These are phyloP conservation scores for Malus fusca DNA, from an alignment of 306 rosid species.

Conservation along the genomic window DNA sequence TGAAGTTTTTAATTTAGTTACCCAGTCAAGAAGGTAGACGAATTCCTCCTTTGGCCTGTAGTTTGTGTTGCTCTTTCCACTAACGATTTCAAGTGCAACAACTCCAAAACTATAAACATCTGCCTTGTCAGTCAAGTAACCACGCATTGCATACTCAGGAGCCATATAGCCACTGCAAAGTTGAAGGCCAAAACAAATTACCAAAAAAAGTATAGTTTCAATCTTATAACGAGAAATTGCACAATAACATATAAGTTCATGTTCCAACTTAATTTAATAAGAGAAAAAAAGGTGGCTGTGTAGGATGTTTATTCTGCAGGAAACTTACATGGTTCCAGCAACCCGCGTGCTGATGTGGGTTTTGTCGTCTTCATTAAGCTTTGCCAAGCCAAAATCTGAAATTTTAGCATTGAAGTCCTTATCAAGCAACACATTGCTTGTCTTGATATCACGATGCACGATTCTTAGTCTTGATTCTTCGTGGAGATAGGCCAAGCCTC, in stretches of 20 bases:
- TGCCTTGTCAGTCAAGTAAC: conserved; percentile 76
- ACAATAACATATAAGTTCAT: neutral
- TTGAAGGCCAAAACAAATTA: neutral
- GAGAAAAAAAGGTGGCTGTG: neutral
- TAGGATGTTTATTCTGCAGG: neutral
- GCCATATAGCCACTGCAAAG: conserved; percentile 91
- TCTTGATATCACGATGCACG: conserved; percentile 87
- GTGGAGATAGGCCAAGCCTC: conserved; percentile 84
- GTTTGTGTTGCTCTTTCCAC: conserved; percentile 94
- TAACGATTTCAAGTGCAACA: conserved; percentile 73
- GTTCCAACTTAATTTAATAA: neutral
- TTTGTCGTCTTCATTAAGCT: conserved; percentile 77
- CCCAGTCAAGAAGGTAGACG: conserved; percentile 94
- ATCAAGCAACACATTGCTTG: conserved; percentile 91
- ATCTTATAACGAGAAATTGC: neutral
- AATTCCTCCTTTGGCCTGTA: conserved; percentile 78
- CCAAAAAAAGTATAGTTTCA: neutral
- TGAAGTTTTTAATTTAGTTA: conserved; percentile 22
- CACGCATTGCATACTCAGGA: conserved; percentile 96
- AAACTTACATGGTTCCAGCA: conserved; percentile 93
- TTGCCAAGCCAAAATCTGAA: conserved; percentile 97
- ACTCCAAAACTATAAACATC: conserved; percentile 94
- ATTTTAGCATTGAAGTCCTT: conserved; percentile 78
- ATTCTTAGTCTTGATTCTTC: conserved; percentile 80
- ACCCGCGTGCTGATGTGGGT: conserved; percentile 85